Percentiles rank a stretch among this genome's conserved stretches.
Conservation (phyloP, 148 eudicot genomes). For the Polygonum maritimum region DNA sequence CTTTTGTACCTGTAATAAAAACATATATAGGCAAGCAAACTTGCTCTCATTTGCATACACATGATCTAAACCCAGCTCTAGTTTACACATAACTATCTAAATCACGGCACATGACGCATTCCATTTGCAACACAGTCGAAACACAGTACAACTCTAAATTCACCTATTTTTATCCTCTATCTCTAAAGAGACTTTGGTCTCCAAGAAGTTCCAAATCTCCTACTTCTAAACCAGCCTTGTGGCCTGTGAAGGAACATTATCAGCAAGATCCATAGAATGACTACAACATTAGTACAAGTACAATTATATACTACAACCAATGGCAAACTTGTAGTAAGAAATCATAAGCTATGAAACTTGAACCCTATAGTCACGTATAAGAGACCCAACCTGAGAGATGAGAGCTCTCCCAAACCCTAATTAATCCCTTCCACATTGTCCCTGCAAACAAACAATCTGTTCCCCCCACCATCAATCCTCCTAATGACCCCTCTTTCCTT, state of each 20-base stretch:
- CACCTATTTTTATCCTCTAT: background rate
- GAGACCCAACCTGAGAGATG: slow-evolving; percentile 33
- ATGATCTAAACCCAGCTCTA: background rate
- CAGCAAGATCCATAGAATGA: background rate
- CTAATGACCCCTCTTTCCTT: slow-evolving; percentile 47
- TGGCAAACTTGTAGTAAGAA: background rate
- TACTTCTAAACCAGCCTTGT: background rate
- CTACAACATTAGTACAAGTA: background rate
- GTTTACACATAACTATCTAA: background rate
- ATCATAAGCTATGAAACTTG: background rate
- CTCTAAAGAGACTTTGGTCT: background rate
- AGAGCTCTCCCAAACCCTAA: slow-evolving; percentile 91
- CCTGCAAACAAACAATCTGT: slow-evolving; percentile 75
- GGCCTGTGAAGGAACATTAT: background rate
- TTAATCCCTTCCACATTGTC: slow-evolving; percentile 79
- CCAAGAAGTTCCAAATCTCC: background rate
- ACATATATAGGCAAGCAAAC: too few species aligned
- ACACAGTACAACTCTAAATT: background rate
- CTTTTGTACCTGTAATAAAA: too few species aligned
- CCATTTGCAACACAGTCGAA: background rate
- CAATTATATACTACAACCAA: background rate
- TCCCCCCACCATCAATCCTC: slow-evolving; percentile 69
- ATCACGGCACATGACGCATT: background rate
- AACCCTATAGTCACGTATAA: slow-evolving; percentile 16
- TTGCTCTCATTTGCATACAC: too few species aligned